Evolutionary conservation across 106 monocot species (phyloP).

Genomic region (Dendrobium officinale): DNA sequence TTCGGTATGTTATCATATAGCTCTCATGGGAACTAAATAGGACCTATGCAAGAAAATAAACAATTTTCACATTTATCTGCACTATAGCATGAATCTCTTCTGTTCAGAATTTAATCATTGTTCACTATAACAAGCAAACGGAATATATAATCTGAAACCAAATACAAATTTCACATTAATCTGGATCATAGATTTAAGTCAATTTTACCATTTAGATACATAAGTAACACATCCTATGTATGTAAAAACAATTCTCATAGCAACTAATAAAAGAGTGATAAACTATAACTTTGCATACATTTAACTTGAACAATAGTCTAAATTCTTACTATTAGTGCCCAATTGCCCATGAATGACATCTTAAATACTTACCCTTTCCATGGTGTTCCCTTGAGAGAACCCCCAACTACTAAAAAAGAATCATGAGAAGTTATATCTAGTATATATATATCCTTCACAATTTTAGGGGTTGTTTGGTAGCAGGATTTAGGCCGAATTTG

Average conservation of each 20-base stretch:
- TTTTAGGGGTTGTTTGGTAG: background rate
- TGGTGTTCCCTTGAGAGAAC: background rate
- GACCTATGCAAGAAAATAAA: background rate
- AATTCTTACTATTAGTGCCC: background rate
- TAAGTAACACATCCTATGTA: background rate
- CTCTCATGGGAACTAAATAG: background rate
- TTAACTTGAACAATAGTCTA: background rate
- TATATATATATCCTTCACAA: background rate
- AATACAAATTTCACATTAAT: conserved; percentile 1
- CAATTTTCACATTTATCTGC: background rate
- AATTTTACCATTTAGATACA: background rate
- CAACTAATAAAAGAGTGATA: background rate
- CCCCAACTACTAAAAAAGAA: background rate
- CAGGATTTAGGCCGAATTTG: too few species aligned
- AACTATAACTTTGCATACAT: background rate
- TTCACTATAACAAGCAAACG: background rate
- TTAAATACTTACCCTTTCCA: background rate
- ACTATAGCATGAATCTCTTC: background rate
- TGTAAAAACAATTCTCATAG: background rate
- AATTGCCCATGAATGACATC: background rate
- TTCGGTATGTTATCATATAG: background rate
- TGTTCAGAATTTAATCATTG: background rate
- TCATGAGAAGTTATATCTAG: background rate
- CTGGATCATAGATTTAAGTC: background rate
- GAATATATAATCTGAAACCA: background rate